phyloP scores from a whole-genome alignment of 2,329 filamentous ascomycete species.

The Periconia macrospinosa region DNA sequence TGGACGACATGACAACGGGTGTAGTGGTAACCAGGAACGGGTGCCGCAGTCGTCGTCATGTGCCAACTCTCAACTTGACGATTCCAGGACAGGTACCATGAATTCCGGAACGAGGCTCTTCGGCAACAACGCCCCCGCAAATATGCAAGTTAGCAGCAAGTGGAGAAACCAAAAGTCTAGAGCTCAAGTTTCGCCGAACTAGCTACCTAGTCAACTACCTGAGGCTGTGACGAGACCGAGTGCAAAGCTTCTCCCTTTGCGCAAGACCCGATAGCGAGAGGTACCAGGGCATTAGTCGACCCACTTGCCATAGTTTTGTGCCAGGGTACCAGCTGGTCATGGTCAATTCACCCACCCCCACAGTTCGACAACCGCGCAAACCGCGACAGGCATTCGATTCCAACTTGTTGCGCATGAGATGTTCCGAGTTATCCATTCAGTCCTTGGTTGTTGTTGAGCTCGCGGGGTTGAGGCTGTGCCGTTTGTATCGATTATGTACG shows the following conservation, averaged over 20 bases:
- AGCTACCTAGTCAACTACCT: too few species aligned
- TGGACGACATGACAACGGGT: slow-evolving; percentile 20
- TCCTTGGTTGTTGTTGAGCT: slow-evolving; percentile 4
- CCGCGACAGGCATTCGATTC: slow-evolving; percentile 21
- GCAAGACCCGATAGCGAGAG: slow-evolving; percentile 19
- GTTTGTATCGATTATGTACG: slow-evolving; percentile 2
- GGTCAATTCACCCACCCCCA: slow-evolving; percentile 2
- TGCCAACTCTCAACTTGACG: not conserved
- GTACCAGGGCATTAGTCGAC: slow-evolving; percentile 16
- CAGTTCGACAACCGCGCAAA: slow-evolving; percentile 31
- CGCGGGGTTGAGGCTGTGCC: slow-evolving; percentile 10
- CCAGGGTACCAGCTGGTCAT: slow-evolving; percentile 6
- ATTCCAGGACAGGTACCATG: not conserved
- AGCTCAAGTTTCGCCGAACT: slow-evolving; percentile 2
- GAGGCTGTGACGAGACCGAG: slow-evolving; percentile 12
- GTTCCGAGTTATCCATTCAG: not conserved
- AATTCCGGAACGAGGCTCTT: not conserved
- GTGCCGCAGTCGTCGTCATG: not conserved
- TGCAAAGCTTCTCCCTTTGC: slow-evolving; percentile 20
- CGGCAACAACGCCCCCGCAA: not conserved
- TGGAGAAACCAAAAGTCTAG: slow-evolving; percentile 14
- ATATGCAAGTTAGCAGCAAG: slow-evolving; percentile 4
- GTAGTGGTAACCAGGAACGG: not conserved
- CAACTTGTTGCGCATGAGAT: not conserved
- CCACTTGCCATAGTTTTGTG: slow-evolving; percentile 12